Percentiles rank a stretch among this genome's conserved stretches.
Conservation (phyloP, 495 filamentous ascomycete species). For the Daldinia childiae region DNA sequence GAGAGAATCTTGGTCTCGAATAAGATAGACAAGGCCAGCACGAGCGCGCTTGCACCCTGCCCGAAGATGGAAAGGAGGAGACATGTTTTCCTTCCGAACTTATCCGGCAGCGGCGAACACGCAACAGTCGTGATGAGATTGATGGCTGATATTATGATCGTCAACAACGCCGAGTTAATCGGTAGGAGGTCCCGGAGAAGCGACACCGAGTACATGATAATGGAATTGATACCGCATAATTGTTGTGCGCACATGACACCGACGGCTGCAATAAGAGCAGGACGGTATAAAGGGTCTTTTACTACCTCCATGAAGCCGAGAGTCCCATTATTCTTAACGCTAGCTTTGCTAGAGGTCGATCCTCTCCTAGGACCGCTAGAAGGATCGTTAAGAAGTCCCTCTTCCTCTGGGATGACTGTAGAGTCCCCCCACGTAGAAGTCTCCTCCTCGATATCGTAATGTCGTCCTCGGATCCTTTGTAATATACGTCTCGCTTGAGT, state of each 20-base stretch:
- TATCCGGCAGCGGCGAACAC: constrained; percentile 85
- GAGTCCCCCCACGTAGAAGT: constrained; percentile 68
- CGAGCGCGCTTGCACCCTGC: constrained; percentile 78
- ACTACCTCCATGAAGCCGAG: constrained; percentile 75
- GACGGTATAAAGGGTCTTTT: constrained; percentile 70
- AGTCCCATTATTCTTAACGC: constrained; percentile 50
- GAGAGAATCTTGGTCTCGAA: constrained; percentile 74
- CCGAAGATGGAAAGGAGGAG: constrained; percentile 82
- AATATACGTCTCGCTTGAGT: constrained; percentile 70
- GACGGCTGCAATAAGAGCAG: constrained; percentile 83
- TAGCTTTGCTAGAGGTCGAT: constrained; percentile 57
- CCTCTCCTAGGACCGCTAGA: constrained; percentile 35
- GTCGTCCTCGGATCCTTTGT: constrained; percentile 75
- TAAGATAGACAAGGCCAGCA: constrained; percentile 79
- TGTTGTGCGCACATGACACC: constrained; percentile 95
- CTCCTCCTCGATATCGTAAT: constrained; percentile 77
- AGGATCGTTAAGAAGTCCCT: constrained; percentile 54
- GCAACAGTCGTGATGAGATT: constrained; percentile 84
- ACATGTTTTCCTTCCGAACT: constrained; percentile 83
- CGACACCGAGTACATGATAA: constrained; percentile 97
- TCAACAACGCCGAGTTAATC: constrained; percentile 77
- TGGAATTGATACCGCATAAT: constrained; percentile 91
- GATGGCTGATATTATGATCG: constrained; percentile 83
- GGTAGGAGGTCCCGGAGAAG: constrained; percentile 81
- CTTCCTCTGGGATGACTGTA: constrained; percentile 55